Conservation (phyloP, 2,329 filamentous ascomycete species). For the Xylariaceae sp. region DNA sequence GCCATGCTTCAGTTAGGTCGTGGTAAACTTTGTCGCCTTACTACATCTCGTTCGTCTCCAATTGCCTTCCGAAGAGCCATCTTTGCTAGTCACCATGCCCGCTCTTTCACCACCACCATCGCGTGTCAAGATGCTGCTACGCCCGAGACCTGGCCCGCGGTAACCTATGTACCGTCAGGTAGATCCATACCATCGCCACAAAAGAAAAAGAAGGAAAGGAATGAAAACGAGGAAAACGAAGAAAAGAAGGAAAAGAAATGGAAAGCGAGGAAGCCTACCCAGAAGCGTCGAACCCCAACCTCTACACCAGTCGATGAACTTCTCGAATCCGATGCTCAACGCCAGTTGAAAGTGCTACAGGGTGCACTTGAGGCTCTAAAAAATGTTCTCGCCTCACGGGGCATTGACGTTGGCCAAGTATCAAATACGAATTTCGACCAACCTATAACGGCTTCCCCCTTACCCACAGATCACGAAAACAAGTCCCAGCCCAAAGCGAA, state of each 20-base stretch:
- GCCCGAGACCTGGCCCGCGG: conserved; percentile 1
- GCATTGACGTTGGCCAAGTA: conserved; percentile 36
- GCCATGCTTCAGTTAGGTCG: conserved; percentile 45
- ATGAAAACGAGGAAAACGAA: background rate
- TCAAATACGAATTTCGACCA: conserved; percentile 8
- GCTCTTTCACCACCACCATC: conserved; percentile 31
- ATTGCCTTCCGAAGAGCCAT: conserved; percentile 24
- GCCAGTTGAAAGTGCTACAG: conserved; percentile 43
- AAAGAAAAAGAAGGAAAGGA: conserved; percentile 9
- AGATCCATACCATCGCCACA: background rate
- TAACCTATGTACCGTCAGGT: conserved; percentile 1
- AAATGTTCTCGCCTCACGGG: conserved; percentile 45
- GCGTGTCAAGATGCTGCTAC: conserved; percentile 16
- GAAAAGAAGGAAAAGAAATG: conserved; percentile 2
- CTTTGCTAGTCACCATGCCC: conserved; percentile 24
- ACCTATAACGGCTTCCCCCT: background rate
- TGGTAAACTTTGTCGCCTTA: conserved; percentile 36
- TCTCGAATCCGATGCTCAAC: conserved; percentile 20
- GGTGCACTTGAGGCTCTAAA: conserved; percentile 47
- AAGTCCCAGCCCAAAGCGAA: conserved; percentile 4
- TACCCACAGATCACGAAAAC: background rate
- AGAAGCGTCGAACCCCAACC: background rate
- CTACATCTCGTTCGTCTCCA: conserved; percentile 21
- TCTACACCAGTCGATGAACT: conserved; percentile 1
- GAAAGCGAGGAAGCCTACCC: conserved; percentile 27